Percentiles rank a stretch among this genome's conserved stretches.
Conservation (phyloP, 352 stramenopile genomes). For the Poterioochromonas sp. region DNA sequence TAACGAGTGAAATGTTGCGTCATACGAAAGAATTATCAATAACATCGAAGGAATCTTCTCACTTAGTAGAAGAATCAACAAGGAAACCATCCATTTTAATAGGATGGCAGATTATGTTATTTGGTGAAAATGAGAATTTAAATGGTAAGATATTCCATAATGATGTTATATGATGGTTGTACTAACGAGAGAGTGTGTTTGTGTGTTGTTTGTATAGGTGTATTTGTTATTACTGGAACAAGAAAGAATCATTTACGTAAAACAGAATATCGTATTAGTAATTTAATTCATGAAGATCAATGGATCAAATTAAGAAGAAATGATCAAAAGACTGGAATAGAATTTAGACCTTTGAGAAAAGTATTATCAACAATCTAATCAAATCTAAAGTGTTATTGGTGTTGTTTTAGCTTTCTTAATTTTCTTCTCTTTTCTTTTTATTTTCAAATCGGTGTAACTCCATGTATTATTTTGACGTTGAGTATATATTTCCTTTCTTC, state of each 20-base stretch:
- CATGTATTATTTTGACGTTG: too few relatives aligned
- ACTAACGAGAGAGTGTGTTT: neutral
- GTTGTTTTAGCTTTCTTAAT: too few relatives aligned
- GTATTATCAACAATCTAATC: too few relatives aligned
- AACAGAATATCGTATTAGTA: neutral
- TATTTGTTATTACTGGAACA: slow-evolving; percentile 6
- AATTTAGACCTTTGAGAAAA: neutral
- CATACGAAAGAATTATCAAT: neutral
- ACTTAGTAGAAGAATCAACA: neutral
- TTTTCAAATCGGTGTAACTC: too few relatives aligned
- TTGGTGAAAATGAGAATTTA: too few relatives aligned
- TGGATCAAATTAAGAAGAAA: neutral
- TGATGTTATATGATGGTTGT: neutral
- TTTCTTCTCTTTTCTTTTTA: too few relatives aligned
- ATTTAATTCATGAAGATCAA: neutral
- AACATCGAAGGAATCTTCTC: neutral
- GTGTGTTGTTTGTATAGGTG: neutral
- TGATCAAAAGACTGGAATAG: neutral
- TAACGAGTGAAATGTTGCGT: neutral
- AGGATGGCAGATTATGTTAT: neutral
- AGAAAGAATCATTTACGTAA: slow-evolving; percentile 2
- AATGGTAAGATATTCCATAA: neutral
- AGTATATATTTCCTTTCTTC: too few relatives aligned
- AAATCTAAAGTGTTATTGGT: too few relatives aligned
- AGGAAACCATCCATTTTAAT: neutral